Conservation (phyloP, 345 rosid species). For the Arabidopsis suecica region DNA sequence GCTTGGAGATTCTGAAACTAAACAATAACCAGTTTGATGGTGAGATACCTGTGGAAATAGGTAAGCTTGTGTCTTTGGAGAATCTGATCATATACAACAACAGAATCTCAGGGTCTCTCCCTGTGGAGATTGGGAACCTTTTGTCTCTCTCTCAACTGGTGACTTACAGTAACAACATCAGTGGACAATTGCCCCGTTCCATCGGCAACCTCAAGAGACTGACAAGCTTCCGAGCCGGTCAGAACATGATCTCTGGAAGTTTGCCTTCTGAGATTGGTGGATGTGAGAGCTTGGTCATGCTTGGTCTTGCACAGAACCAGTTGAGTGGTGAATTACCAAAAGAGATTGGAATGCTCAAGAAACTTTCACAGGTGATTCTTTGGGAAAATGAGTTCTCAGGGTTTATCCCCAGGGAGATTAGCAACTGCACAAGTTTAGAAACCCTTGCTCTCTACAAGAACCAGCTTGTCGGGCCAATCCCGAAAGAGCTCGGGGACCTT, state of each 20-base stretch:
- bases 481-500: conserved; percentile 67
- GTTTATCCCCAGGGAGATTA: conserved; percentile 67
- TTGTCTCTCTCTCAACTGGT: conserved; percentile 62
- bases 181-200: conserved; percentile 68
- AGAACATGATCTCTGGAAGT: conserved; percentile 84
- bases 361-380: conserved; percentile 66
- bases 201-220: conserved; percentile 68
- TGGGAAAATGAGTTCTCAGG: conserved; percentile 84
- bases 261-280: conserved; percentile 74
- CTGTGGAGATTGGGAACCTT: conserved; percentile 70
- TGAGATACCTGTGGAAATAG: conserved; percentile 60
- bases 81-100: conserved; percentile 74
- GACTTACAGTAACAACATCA: conserved; percentile 74
- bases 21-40: conserved; percentile 71
- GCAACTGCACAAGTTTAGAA: conserved; percentile 66
- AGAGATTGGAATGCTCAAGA: conserved; percentile 73
- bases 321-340: conserved; percentile 66
- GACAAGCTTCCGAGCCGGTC: conserved; percentile 72
- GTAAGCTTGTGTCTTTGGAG: conserved; percentile 55
- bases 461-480: conserved; percentile 71
- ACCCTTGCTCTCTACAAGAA: conserved; percentile 81
- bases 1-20: conserved; percentile 58
- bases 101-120: conserved; percentile 71
- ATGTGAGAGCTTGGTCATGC: conserved; percentile 65
- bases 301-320: conserved; percentile 89